Base-by-base conservation (phyloP, 148 eudicot species). In the Fallopia convolvulus region DNA sequence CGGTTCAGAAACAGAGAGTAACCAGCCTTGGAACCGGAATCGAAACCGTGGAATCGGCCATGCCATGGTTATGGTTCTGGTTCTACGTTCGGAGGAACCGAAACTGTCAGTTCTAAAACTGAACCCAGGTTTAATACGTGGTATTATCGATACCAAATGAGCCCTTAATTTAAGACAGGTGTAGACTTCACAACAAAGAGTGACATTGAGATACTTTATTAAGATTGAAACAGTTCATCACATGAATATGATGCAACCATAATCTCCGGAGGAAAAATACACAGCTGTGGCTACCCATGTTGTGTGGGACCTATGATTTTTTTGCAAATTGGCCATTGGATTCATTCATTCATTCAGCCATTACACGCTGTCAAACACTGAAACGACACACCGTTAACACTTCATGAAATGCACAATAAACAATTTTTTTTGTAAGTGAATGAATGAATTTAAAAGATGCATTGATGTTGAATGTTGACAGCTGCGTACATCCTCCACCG, bases 391-490 rank as follows among this genome's bases (percentile, higher is more conserved):
- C 15, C 56, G 61, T 55, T n/a, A 55, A 55, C 20, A 52, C 58
- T 52, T 2, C 4, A 52, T 52, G 18, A 52, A 48, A n/a, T 44
- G 47, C 11, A 44, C 7, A 44, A 44, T 44, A 44, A 44, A 8
- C 8, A 6, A 6, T 8, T 44, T 44, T 44, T 26, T 26, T 26
- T 26, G 30, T 26, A 8, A 6, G 11, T 44, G 47, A 6, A 6
- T 44, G 39, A 36, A 47, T 47, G 30, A 26, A 26, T 49, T 49
- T 50, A 14, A 50, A 12, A 50, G 55, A 50, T 50, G 58, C 58
- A 63, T 63, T 63, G 30, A 63, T 63, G 70, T 26, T 63, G 36
- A 68, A 39, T 15, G 21, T 33, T 33, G 72, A 66, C 70, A 68
- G 72, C 42, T 36, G 44, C 44, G 5, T 33, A 65, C 18, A 1